Conservation (phyloP, 2,329 filamentous ascomycete genomes). For the Trichophyton verrucosum region DNA sequence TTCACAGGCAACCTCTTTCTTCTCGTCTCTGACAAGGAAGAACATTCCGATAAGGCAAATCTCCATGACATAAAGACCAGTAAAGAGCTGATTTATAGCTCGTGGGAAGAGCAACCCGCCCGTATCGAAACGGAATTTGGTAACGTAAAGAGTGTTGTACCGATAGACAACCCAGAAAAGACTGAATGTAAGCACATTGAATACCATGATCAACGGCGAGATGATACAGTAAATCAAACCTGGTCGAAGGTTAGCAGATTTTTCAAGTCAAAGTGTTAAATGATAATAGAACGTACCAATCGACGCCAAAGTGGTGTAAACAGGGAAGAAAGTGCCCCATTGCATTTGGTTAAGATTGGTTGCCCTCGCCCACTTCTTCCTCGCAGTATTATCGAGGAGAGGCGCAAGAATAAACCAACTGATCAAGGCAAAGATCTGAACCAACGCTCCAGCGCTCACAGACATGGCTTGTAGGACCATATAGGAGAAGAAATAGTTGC, state of each 20-base stretch:
- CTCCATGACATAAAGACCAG: conserved; percentile 89
- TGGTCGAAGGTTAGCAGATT: not conserved
- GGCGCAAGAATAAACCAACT: conserved; percentile 72
- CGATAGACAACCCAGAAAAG: conserved; percentile 89
- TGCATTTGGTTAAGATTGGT: conserved; percentile 63
- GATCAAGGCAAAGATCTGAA: conserved; percentile 68
- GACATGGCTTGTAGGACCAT: conserved; percentile 90
- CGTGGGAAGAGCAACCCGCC: conserved; percentile 83
- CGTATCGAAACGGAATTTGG: conserved; percentile 76
- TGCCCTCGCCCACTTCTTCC: conserved; percentile 75
- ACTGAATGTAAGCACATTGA: conserved; percentile 83
- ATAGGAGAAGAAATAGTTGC: conserved; percentile 98
- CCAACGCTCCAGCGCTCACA: conserved; percentile 74
- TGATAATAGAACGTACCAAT: conserved; percentile 39
- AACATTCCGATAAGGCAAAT: conserved; percentile 81
- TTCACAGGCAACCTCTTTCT: conserved; percentile 47
- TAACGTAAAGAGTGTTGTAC: conserved; percentile 96
- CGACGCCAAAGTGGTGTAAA: conserved; percentile 92
- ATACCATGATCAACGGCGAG: conserved; percentile 78
- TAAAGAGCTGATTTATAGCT: conserved; percentile 91
- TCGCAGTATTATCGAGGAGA: conserved; percentile 67
- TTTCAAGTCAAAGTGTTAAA: not conserved
- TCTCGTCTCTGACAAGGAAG: conserved; percentile 56
- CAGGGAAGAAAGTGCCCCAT: conserved; percentile 90
- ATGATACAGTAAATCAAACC: conserved; percentile 76